Conservation (phyloP, 2,329 filamentous ascomycete genomes). For the Alternaria gaisen region DNA sequence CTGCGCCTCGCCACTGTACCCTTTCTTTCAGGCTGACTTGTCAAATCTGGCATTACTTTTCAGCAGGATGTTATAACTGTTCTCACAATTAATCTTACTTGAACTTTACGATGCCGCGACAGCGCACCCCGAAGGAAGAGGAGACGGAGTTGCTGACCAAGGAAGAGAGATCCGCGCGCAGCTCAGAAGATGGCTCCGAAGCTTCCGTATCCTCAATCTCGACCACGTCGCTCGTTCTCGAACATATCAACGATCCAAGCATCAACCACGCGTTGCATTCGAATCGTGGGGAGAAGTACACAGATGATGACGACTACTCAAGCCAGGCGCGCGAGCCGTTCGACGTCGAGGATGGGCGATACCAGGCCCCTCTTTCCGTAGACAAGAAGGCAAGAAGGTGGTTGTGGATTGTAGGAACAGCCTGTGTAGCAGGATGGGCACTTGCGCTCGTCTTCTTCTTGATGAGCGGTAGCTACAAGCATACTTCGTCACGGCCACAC, state of each 20-base stretch:
- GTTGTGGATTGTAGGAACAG: conserved; percentile 67
- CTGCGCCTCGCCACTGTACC: conserved; percentile 12
- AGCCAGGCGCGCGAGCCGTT: conserved; percentile 59
- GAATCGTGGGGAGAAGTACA: conserved; percentile 48
- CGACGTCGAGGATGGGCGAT: conserved; percentile 62
- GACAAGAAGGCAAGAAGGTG: conserved; percentile 71
- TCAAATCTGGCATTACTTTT: background rate
- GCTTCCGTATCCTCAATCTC: conserved; percentile 79
- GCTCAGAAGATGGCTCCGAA: conserved; percentile 48
- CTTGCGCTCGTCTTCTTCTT: conserved; percentile 74
- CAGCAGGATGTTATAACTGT: conserved; percentile 28
- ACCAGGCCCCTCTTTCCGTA: conserved; percentile 61
- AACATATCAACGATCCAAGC: conserved; percentile 71
- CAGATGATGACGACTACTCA: conserved; percentile 48
- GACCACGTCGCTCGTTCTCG: conserved; percentile 83
- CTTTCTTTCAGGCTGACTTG: background rate
- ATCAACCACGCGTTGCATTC: conserved; percentile 40
- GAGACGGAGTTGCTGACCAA: conserved; percentile 57
- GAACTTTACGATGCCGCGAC: conserved; percentile 43
- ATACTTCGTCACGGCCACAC: conserved; percentile 70
- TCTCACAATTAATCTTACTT: background rate
- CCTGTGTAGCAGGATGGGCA: conserved; percentile 74
- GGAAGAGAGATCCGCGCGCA: conserved; percentile 40
- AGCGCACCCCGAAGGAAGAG: conserved; percentile 51
- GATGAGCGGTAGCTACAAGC: conserved; percentile 70